phyloP scores from a whole-genome alignment of 345 rosid genomes.

The Salix purpurea region DNA sequence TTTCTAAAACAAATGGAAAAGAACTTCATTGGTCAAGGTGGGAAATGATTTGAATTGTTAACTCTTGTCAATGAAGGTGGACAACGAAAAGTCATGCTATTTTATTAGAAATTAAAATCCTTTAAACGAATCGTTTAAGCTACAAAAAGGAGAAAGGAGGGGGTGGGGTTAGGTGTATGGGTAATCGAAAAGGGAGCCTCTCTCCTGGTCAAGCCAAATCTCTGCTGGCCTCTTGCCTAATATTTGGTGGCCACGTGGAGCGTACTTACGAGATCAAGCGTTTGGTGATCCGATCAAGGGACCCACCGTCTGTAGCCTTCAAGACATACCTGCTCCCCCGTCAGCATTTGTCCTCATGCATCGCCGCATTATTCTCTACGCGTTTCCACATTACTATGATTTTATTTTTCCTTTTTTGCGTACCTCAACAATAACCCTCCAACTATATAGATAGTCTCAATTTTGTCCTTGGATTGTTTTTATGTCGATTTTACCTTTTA shows the following conservation, averaged over 20 bases:
- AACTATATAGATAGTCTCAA: no score
- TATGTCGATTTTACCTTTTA: no score
- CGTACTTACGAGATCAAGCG: not conserved
- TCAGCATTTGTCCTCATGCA: not conserved
- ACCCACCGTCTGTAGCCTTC: not conserved
- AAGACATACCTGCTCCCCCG: not conserved
- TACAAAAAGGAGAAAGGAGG: not conserved
- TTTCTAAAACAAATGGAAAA: not conserved
- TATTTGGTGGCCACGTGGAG: not conserved
- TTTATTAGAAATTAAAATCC: not conserved
- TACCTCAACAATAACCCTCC: not conserved
- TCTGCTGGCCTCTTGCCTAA: not conserved
- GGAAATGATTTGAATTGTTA: not conserved
- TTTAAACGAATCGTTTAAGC: not conserved
- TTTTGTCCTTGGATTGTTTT: no score
- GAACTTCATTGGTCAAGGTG: not conserved
- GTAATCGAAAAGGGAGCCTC: not conserved
- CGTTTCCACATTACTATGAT: not conserved
- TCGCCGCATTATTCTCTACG: not conserved
- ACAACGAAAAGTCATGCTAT: not conserved
- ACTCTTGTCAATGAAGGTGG: not conserved
- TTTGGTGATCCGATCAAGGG: not conserved
- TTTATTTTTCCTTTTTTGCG: not conserved
- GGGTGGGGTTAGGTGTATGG: not conserved
- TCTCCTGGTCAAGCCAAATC: not conserved